These are phyloP conservation scores for Phytophthora foliorum DNA, from an alignment of 352 stramenopile genomes.

Conservation along the genomic window DNA sequence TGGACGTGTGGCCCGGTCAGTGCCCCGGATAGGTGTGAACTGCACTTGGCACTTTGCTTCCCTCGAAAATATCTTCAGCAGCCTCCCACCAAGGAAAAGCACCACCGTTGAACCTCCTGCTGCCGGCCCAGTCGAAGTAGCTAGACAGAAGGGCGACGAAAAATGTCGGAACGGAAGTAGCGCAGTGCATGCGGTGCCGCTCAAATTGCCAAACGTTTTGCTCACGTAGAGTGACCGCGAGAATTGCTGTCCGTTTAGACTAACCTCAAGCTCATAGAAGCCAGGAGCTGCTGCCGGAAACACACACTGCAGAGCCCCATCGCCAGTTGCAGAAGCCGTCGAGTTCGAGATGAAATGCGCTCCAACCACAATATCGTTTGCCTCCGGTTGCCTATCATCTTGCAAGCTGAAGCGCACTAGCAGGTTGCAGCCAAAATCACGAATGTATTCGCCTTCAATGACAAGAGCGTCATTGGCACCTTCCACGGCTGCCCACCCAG, in stretches of 20 bases:
- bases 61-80: slow-evolving; percentile 58
- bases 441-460: slow-evolving; percentile 59
- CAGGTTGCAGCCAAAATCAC: slow-evolving; percentile 58
- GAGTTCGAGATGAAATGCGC: slow-evolving; percentile 43
- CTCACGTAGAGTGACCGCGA: slow-evolving; percentile 64
- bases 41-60: slow-evolving; percentile 71
- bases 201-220: slow-evolving; percentile 72
- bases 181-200: slow-evolving; percentile 61
- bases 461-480: slow-evolving; percentile 37
- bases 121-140: slow-evolving; percentile 67
- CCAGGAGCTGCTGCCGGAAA: slow-evolving; percentile 45
- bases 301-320: slow-evolving; percentile 40
- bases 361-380: slow-evolving; percentile 37
- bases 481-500: slow-evolving; percentile 59
- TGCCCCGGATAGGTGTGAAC: slow-evolving; percentile 48
- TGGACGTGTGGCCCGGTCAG: slow-evolving; percentile 10
- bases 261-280: slow-evolving; percentile 75
- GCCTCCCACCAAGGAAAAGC: slow-evolving; percentile 59
- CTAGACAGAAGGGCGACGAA: slow-evolving; percentile 64
- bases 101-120: slow-evolving; percentile 69
- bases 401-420: slow-evolving; percentile 61
- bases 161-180: slow-evolving; percentile 74
- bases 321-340: slow-evolving; percentile 1
- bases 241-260: slow-evolving; percentile 78
- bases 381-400: slow-evolving; percentile 15